Evolutionary conservation across 2,329 filamentous ascomycete species (phyloP), one percentile per base, ranked within the genome.

Genomic region (Decorospora gaudefroyi): DNA sequence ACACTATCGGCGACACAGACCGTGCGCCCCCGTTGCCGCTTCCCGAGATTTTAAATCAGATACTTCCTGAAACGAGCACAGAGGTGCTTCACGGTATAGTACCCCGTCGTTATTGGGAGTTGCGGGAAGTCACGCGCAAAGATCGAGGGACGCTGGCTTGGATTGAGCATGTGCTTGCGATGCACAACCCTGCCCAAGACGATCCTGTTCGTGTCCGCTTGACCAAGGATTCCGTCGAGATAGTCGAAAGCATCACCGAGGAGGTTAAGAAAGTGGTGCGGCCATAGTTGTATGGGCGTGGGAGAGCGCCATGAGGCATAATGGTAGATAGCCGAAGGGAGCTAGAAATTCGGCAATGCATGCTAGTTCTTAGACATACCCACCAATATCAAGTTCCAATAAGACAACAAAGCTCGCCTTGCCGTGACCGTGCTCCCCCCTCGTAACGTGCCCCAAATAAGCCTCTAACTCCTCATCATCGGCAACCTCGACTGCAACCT

Each of bases 381-480:
- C n/a, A n/a, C n/a, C n/a, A n/a, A n/a, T n/a, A n/a, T n/a, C n/a
- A n/a, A n/a, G n/a, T n/a, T 26, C 51, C 19, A 68, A 37, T 34
- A 62, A 13, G 9, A 79, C 74, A 10, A 75, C 62, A 66, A 84
- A 82, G 4, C 73, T 77, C 10, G 76, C 76, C 61, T 82, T 82
- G 62, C 74, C 69, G 25, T 72, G 78, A 76, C 32, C 43, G 12
- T 19, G 17, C 2, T 28, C 43, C 1, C 28, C 42, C 9, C 38
- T 49, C 26, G 32, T 44, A 17, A 85, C 75, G 62, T 88, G 85
- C 32, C 78, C 76, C 54, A 93, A 68, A 69, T 91, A 92, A 0
- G 84, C 85, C 46, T 79, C 78, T 50, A 93, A 67, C 70, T 92
- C 87, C 50, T 83, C 80, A 57, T 91, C 85, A 27, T 84, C 78